Evolutionary conservation across 805 yeast species (phyloP).

Genomic region (Yarrowia sp.): DNA sequence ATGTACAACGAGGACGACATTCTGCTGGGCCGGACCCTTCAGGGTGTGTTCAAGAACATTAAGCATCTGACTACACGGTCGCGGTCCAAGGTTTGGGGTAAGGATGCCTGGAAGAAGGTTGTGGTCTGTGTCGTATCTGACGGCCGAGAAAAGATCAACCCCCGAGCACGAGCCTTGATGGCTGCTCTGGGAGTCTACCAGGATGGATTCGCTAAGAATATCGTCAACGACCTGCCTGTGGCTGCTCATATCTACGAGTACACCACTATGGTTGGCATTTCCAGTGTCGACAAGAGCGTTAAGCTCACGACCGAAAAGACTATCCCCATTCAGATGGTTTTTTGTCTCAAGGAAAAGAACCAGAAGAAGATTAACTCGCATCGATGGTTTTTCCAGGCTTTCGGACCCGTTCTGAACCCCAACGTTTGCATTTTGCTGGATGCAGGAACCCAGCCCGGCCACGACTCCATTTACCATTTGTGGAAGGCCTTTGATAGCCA

Average conservation of each 20-base stretch:
- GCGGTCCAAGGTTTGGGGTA: slow-evolving; percentile 80
- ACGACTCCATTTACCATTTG: slow-evolving; percentile 76
- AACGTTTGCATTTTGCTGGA: slow-evolving; percentile 79
- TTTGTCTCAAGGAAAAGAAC: slow-evolving; percentile 86
- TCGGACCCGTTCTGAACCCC: slow-evolving; percentile 78
- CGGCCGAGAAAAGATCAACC: slow-evolving; percentile 81
- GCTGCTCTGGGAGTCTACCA: slow-evolving; percentile 89
- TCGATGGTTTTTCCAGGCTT: slow-evolving; percentile 94
- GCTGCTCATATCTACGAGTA: slow-evolving; percentile 89
- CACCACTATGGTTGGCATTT: slow-evolving; percentile 85
- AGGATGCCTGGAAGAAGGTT: slow-evolving; percentile 89
- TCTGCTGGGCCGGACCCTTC: slow-evolving; percentile 75
- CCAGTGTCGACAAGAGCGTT: slow-evolving; percentile 56
- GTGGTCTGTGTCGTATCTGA: slow-evolving; percentile 88
- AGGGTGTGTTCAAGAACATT: slow-evolving; percentile 87
- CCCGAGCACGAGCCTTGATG: slow-evolving; percentile 71
- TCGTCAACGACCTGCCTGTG: slow-evolving; percentile 77
- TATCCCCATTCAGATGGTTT: slow-evolving; percentile 81
- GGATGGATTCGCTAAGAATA: slow-evolving; percentile 92
- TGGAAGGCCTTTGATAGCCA: slow-evolving; percentile 81
- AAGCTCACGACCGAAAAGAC: slow-evolving; percentile 62
- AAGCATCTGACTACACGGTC: slow-evolving; percentile 65
- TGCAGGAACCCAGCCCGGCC: slow-evolving; percentile 90
- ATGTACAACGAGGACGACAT: slow-evolving; percentile 88
- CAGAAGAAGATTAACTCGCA: slow-evolving; percentile 91